Evolutionary conservation across 2,329 filamentous ascomycete species (phyloP).

Genomic region (Alternaria solani): DNA sequence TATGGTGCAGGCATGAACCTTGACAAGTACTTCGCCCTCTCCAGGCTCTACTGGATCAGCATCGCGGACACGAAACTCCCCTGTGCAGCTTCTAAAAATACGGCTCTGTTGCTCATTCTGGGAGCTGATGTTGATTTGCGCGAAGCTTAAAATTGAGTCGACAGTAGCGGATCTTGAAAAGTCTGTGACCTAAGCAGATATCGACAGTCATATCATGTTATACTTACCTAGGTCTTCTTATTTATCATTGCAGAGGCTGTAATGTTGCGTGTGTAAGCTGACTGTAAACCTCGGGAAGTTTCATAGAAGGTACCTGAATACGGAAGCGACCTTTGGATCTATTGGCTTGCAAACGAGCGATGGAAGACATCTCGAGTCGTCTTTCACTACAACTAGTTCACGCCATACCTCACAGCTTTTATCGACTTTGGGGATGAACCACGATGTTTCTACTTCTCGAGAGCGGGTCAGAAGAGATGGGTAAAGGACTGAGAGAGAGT

Average conservation of each 20-base stretch:
- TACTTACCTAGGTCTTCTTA: neutral
- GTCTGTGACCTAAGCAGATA: neutral
- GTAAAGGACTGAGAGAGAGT: neutral
- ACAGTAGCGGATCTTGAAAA: neutral
- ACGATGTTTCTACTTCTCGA: neutral
- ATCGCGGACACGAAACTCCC: slow-evolving; percentile 26
- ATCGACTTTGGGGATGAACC: neutral
- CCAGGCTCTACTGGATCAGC: slow-evolving; percentile 23
- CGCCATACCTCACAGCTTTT: neutral
- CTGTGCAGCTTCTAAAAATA: slow-evolving; percentile 26
- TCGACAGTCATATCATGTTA: neutral
- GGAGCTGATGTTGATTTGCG: slow-evolving; percentile 24
- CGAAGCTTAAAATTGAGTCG: neutral
- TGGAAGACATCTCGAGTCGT: neutral
- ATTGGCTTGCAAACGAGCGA: neutral
- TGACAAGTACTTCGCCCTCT: slow-evolving; percentile 29
- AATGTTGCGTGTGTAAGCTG: neutral
- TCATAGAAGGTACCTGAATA: neutral
- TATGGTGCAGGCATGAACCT: slow-evolving; percentile 33
- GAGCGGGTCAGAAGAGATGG: neutral
- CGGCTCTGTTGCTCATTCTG: slow-evolving; percentile 30
- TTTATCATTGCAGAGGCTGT: neutral
- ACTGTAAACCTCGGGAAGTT: neutral
- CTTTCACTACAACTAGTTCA: neutral
- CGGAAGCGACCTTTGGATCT: neutral